Evolutionary conservation across 176 grass and related monocot genomes (phyloP).

Genomic region (Musa acuminata): DNA sequence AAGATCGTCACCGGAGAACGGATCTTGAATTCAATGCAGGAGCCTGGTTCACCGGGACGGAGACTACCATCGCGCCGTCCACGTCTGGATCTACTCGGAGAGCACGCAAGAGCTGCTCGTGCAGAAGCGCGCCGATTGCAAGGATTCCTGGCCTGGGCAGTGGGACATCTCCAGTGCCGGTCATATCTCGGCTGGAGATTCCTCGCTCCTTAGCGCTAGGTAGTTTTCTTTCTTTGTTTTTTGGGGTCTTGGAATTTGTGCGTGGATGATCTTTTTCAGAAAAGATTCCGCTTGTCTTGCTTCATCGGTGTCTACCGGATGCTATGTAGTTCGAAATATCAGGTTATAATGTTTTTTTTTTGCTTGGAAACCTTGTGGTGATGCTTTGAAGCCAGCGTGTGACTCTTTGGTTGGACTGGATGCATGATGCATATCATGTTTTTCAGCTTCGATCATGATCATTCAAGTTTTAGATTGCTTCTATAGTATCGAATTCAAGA

Average conservation of each 20-base stretch:
- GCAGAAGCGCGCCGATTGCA: conserved; percentile 74
- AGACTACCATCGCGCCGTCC: conserved; percentile 75
- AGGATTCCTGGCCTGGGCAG: conserved; percentile 84
- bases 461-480: no score
- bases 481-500: no score
- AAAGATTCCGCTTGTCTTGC: background rate
- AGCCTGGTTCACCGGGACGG: conserved; percentile 65
- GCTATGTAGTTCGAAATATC: background rate
- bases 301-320: background rate
- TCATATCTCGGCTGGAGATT: conserved; percentile 75
- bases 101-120: conserved; percentile 76
- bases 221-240: conserved; percentile 10
- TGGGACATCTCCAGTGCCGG: conserved; percentile 93
- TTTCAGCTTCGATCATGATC: no score
- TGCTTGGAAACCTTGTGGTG: background rate
- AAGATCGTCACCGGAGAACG: background rate
- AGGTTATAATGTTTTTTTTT: background rate
- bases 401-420: background rate
- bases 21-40: conserved; percentile 20
- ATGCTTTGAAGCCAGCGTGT: no score
- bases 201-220: conserved; percentile 78
- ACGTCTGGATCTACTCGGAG: conserved; percentile 88
- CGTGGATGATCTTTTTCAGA: background rate
- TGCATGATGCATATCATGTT: background rate
- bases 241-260: background rate